Percentiles rank a stretch among this genome's conserved stretches.
Evolutionary conservation across 345 rosid genomes (phyloP).

Genomic region (Eucalyptus tenuipes): DNA sequence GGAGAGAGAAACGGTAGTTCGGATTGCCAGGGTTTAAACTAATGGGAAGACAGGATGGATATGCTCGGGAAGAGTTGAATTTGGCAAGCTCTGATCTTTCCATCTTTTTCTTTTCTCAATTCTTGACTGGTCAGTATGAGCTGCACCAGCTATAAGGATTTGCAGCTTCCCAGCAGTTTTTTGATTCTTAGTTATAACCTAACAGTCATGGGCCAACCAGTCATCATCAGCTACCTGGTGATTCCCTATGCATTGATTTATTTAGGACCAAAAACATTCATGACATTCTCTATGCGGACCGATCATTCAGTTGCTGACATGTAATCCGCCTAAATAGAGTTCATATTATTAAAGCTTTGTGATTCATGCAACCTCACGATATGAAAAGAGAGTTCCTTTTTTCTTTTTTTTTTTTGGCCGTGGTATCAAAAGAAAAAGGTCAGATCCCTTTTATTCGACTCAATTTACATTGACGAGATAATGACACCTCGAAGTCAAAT

Average conservation of each 20-base stretch:
- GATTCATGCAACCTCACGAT: not conserved
- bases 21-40: not conserved
- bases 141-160: not conserved
- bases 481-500: not conserved
- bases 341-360: not conserved
- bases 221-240: not conserved
- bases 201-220: not conserved
- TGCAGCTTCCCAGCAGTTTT: not conserved
- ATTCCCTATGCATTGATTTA: not conserved
- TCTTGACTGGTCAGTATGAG: not conserved
- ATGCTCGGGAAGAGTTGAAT: not conserved
- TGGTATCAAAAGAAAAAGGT: not conserved
- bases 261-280: not conserved
- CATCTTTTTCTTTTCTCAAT: not conserved
- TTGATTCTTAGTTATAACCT: not conserved
- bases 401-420: not conserved
- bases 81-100: not conserved
- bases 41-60: not conserved
- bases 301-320: not conserved
- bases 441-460: not conserved
- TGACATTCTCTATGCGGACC: not conserved
- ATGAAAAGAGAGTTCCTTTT: not conserved
- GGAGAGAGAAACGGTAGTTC: not conserved
- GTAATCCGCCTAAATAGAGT: not conserved
- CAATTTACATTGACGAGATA: not conserved